Evolutionary conservation across 768 basidiomycete genomes (phyloP).

Genomic region (Leccinum barrowsii): DNA sequence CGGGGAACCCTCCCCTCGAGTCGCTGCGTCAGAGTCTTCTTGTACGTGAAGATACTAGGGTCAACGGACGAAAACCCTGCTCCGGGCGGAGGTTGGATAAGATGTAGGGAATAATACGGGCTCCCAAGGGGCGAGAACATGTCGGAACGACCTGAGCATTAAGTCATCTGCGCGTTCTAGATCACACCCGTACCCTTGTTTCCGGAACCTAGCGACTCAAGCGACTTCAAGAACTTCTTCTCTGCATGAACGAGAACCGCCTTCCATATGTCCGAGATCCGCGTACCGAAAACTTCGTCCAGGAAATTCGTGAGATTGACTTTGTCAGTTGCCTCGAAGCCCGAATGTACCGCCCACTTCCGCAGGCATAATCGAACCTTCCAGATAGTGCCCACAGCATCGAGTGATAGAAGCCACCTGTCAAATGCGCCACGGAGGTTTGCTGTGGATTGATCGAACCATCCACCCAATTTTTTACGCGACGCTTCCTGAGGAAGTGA

Average conservation of each 20-base stretch:
- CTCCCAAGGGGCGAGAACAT: slow-evolving; percentile 43
- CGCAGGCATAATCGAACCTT: slow-evolving; percentile 51
- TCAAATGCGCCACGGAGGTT: slow-evolving; percentile 44
- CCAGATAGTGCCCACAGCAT: slow-evolving; percentile 70
- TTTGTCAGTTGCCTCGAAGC: slow-evolving; percentile 51
- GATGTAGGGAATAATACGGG: slow-evolving; percentile 52
- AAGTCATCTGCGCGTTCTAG: background rate
- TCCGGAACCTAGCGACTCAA: slow-evolving; percentile 29
- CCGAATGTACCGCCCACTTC: slow-evolving; percentile 42
- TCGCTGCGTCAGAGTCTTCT: slow-evolving; percentile 55
- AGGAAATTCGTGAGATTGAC: slow-evolving; percentile 41
- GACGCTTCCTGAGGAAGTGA: slow-evolving; percentile 44
- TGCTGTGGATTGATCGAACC: slow-evolving; percentile 57
- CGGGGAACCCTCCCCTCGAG: slow-evolving; percentile 62
- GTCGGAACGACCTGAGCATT: slow-evolving; percentile 37
- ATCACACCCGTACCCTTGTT: slow-evolving; percentile 16
- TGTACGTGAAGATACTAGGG: slow-evolving; percentile 59
- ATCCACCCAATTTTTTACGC: slow-evolving; percentile 47
- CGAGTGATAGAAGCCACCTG: slow-evolving; percentile 57
- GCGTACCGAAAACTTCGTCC: slow-evolving; percentile 51
- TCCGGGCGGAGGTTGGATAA: slow-evolving; percentile 45
- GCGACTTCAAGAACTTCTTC: slow-evolving; percentile 40
- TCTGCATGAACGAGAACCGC: slow-evolving; percentile 41
- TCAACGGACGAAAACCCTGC: slow-evolving; percentile 35
- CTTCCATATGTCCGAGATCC: slow-evolving; percentile 61